phyloP scores from a whole-genome alignment of 163 green algal species.

The Chloromonas sp. region DNA sequence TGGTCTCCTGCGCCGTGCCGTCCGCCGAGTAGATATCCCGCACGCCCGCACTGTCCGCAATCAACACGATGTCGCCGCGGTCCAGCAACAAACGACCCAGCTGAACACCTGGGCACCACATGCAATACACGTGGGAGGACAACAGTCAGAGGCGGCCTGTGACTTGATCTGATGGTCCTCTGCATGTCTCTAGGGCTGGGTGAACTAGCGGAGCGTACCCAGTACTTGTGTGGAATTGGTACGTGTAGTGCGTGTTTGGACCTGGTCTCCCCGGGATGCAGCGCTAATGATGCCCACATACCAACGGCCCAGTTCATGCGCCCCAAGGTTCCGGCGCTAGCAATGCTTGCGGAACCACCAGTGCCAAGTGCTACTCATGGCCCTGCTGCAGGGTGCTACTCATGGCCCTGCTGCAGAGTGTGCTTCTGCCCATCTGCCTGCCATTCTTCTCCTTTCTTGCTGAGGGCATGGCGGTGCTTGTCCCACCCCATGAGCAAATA shows the following conservation, averaged over 20 bases:
- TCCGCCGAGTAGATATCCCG: constrained; percentile 84
- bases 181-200: neutral
- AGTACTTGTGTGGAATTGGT: too few species aligned
- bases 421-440: too few species aligned
- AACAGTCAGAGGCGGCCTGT: constrained; percentile 4
- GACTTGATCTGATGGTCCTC: neutral
- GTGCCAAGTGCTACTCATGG: too few species aligned
- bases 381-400: too few species aligned
- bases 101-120: constrained; percentile 44
- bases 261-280: too few species aligned
- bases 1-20: constrained; percentile 36
- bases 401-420: too few species aligned
- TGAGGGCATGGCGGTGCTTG: neutral
- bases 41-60: constrained; percentile 78
- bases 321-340: too few species aligned
- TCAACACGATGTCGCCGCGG: constrained; percentile 79
- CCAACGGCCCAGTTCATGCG: too few species aligned
- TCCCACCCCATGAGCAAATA: neutral
- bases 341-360: too few species aligned
- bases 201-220: neutral
- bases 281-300: too few species aligned
- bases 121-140: neutral
- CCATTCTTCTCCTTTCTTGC: too few species aligned
- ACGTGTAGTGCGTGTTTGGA: too few species aligned
- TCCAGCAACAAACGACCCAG: constrained; percentile 83